phyloP scores from a whole-genome alignment of 371 early-diverging fungal species.

The Mucor plumbeus region DNA sequence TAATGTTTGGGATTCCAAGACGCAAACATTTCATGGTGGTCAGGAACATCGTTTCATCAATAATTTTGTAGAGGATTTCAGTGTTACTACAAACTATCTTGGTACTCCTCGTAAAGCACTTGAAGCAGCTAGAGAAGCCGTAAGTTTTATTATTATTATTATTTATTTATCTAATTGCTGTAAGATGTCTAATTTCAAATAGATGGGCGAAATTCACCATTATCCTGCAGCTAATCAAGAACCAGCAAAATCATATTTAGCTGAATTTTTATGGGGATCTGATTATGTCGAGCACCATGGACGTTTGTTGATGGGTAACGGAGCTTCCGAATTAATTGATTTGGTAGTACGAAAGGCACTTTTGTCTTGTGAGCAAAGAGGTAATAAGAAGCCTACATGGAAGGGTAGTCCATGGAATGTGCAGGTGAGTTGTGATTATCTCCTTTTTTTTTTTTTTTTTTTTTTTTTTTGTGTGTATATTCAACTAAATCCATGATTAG shows the following conservation, averaged over 20 bases:
- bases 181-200: not conserved
- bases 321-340: conserved; percentile 88
- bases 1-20: conserved; percentile 75
- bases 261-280: conserved; percentile 79
- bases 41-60: conserved; percentile 82
- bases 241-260: conserved; percentile 82
- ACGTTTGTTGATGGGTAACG: conserved; percentile 81
- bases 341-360: conserved; percentile 79
- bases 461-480: too few relatives aligned
- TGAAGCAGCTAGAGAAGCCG: conserved; percentile 73
- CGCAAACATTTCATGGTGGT: conserved; percentile 88
- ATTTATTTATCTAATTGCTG: not conserved
- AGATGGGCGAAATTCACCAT: conserved; percentile 76
- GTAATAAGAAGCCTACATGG: conserved; percentile 58
- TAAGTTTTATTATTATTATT: conserved; percentile 38
- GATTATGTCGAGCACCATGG: conserved; percentile 48
- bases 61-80: conserved; percentile 88
- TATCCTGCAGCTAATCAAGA: conserved; percentile 91
- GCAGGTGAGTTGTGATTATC: conserved; percentile 47
- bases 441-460: too few relatives aligned
- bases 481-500: conserved; percentile 34
- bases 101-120: conserved; percentile 79
- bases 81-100: conserved; percentile 85
- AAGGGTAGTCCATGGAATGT: conserved; percentile 83
- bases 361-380: conserved; percentile 36